Base-by-base conservation (phyloP, 148 eudicot species). In the Persicaria maculosa region DNA sequence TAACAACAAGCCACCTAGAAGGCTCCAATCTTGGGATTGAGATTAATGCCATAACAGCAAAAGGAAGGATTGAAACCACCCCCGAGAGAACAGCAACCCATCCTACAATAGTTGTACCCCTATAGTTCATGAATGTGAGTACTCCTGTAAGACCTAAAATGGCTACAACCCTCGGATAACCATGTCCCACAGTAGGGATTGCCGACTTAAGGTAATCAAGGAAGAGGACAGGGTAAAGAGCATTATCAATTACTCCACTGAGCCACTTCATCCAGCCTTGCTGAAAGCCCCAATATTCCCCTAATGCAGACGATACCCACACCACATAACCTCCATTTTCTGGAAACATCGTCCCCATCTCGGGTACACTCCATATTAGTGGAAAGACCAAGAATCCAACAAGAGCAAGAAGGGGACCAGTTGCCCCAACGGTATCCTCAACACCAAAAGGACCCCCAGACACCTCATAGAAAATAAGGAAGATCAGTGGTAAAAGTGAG, bases 221-320 rank as follows among this genome's bases (percentile, higher is more conserved):
- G 46, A 73, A 73, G 46, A 73, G 75, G 22, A 73, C 67, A 25
- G 75, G 75, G 67, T 73, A 73, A 16, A 73, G 59, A 16, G 75
- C 75, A 55, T 73, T 73, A 55, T 73, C 75, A 43, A 73, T 73
- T 1, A 73, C 75, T 14, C 75, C 84, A 19, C 84, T 79, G 0
- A 79, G 77, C 84, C 84, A 82, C 44, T 82, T 82, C 84, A 82
- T 52, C 84, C 84, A 82, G 4, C 84, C 84, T 53, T 82, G 84
- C 57, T 82, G 84, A 20, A 82, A 82, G 0, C 84, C 84, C 84
- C 84, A 82, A 19, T 75, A 82, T 0, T 78, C 81, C 0, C 84
- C 84, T 10, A 82, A 73, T 50, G 81, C 84, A 17, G 84, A 75
- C 6, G 84, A 79, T 6, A 82, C 84, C 84, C 84, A 82, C 1